A percentile compares a stretch with the other conserved stretches of the same genome.
Conservation (phyloP, 2,329 filamentous ascomycete species). For the Zalaria sp. region DNA sequence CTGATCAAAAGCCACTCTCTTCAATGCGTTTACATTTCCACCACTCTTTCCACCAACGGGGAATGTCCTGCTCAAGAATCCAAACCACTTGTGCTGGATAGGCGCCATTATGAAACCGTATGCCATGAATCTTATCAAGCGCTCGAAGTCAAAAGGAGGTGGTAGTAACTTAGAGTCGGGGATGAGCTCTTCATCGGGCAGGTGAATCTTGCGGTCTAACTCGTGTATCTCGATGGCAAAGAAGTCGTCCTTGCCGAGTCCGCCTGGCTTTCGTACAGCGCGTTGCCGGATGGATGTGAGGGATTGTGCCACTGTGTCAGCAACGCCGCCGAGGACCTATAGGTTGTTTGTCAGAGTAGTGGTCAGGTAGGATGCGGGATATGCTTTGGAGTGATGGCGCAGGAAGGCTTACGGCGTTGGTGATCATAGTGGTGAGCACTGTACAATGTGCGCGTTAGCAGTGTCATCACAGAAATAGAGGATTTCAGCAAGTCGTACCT, state of each 20-base stretch:
- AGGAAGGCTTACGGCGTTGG: constrained; percentile 56
- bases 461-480: not conserved
- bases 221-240: constrained; percentile 82
- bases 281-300: constrained; percentile 58
- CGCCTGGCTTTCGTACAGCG: constrained; percentile 47
- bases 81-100: constrained; percentile 91
- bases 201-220: constrained; percentile 65
- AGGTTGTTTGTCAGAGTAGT: too few species aligned
- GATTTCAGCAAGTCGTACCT: constrained; percentile 34
- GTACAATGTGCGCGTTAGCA: constrained; percentile 3
- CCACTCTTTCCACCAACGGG: constrained; percentile 67
- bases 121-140: constrained; percentile 87
- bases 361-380: constrained; percentile 7
- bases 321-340: constrained; percentile 75
- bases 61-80: constrained; percentile 67
- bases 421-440: constrained; percentile 98
- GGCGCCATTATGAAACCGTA: constrained; percentile 97
- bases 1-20: constrained; percentile 86
- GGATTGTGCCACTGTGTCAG: constrained; percentile 89
- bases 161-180: constrained; percentile 48
- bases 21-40: constrained; percentile 58
- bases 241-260: constrained; percentile 45
- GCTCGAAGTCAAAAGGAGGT: constrained; percentile 88
- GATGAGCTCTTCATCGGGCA: constrained; percentile 50
- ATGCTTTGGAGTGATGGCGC: not conserved